Percentiles rank a stretch among this genome's conserved stretches.
phyloP scores from a whole-genome alignment of 2,329 filamentous ascomycete genomes.

The Fusarium sp. region DNA sequence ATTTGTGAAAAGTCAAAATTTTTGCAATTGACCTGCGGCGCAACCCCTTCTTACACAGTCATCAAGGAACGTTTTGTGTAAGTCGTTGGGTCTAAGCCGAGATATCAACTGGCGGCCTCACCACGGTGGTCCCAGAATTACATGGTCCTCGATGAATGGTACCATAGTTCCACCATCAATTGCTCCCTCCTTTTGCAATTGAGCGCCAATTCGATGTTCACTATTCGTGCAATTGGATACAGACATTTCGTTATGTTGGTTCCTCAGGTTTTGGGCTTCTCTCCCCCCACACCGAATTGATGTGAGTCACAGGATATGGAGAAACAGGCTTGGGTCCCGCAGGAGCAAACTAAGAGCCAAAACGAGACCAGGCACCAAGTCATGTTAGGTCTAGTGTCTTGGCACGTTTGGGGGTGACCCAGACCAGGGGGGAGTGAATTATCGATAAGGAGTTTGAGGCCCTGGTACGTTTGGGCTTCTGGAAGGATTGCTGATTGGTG shows the following conservation, averaged over 20 bases:
- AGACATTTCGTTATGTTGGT: slow-evolving; percentile 3
- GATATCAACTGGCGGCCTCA: slow-evolving; percentile 28
- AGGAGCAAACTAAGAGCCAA: slow-evolving; percentile 41
- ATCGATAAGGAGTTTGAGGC: slow-evolving; percentile 42
- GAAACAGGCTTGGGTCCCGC: slow-evolving; percentile 40
- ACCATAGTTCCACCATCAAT: background rate
- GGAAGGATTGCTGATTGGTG: slow-evolving; percentile 39
- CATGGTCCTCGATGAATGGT: background rate
- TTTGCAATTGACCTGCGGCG: background rate
- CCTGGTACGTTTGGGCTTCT: slow-evolving; percentile 29
- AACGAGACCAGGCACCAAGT: slow-evolving; percentile 43
- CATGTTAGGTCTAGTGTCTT: slow-evolving; percentile 33
- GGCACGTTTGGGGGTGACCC: slow-evolving; percentile 29
- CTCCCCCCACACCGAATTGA: slow-evolving; percentile 36
- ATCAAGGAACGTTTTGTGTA: slow-evolving; percentile 2
- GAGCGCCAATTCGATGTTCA: background rate
- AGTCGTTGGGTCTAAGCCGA: background rate
- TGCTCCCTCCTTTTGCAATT: background rate
- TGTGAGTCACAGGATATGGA: slow-evolving; percentile 48
- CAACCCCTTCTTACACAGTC: slow-evolving; percentile 1
- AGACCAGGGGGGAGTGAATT: slow-evolving; percentile 28
- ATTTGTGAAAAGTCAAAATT: background rate
- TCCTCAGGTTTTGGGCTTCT: slow-evolving; percentile 18
- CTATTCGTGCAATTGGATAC: slow-evolving; percentile 2
- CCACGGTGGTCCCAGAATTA: background rate